phyloP scores from a whole-genome alignment of 2,329 filamentous ascomycete genomes.

The Madurella fahalii region DNA sequence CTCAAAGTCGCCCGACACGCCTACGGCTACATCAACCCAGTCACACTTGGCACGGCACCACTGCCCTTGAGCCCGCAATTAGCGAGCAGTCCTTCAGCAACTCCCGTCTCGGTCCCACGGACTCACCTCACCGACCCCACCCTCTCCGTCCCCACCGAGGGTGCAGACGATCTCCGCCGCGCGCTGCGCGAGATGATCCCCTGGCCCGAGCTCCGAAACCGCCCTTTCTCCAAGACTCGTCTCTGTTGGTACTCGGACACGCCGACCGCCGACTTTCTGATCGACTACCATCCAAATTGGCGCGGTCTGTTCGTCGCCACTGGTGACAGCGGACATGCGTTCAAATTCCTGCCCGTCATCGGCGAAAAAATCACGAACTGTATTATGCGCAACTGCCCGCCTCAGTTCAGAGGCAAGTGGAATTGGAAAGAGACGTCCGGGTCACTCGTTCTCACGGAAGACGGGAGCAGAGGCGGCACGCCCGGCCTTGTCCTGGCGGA shows the following conservation, averaged over 20 bases:
- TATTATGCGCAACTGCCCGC: constrained; percentile 42
- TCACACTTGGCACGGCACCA: constrained; percentile 21
- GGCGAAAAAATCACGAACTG: constrained; percentile 59
- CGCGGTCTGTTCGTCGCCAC: constrained; percentile 57
- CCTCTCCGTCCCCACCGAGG: constrained; percentile 55
- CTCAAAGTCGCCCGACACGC: constrained; percentile 68
- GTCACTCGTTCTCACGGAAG: constrained; percentile 37
- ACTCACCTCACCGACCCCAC: constrained; percentile 48
- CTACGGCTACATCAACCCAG: constrained; percentile 62
- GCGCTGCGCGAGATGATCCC: constrained; percentile 61
- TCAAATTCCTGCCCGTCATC: constrained; percentile 66
- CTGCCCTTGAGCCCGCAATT: constrained; percentile 13
- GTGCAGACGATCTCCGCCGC: constrained; percentile 55
- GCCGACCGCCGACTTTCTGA: constrained; percentile 64
- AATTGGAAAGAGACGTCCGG: constrained; percentile 55
- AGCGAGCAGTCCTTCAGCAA: constrained; percentile 9
- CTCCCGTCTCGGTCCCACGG: constrained; percentile 36
- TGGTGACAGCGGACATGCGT: constrained; percentile 61
- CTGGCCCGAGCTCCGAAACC: constrained; percentile 47
- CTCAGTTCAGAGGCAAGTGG: constrained; percentile 55
- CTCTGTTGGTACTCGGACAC: constrained; percentile 78
- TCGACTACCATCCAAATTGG: constrained; percentile 63
- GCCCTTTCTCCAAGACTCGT: constrained; percentile 59
- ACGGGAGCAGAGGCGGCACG: constrained; percentile 49
- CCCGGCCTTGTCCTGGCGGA: constrained; percentile 45